Percentiles rank a stretch among this genome's conserved stretches.
These are phyloP conservation scores for Pseudovirgaria hyperparasitica DNA, from an alignment of 2,329 filamentous ascomycete species.

Conservation along the genomic window DNA sequence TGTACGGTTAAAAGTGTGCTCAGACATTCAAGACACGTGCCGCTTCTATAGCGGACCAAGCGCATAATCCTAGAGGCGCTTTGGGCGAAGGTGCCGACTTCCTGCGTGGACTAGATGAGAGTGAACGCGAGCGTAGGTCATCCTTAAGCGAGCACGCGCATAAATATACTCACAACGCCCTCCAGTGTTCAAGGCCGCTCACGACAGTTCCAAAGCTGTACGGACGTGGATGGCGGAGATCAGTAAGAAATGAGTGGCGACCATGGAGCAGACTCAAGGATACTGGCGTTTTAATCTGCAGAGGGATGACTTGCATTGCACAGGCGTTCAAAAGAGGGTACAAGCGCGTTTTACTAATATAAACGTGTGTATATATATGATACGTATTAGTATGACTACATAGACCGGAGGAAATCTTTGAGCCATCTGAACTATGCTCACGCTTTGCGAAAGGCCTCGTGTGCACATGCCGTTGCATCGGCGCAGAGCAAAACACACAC, in stretches of 20 bases:
- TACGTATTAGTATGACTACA: too few species aligned
- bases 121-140: slow-evolving; percentile 54
- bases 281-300: too few species aligned
- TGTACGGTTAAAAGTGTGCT: background rate
- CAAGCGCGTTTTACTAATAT: too few species aligned
- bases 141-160: background rate
- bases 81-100: slow-evolving; percentile 62
- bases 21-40: slow-evolving; percentile 72
- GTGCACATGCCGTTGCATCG: too few species aligned
- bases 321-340: too few species aligned
- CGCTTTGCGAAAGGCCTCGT: too few species aligned
- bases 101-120: slow-evolving; percentile 76
- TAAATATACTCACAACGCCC: slow-evolving; percentile 2
- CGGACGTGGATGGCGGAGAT: slow-evolving; percentile 31
- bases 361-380: too few species aligned
- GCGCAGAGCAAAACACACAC: too few species aligned
- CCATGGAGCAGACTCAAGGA: too few species aligned
- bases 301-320: too few species aligned
- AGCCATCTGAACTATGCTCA: too few species aligned
- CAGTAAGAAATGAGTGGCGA: slow-evolving; percentile 21
- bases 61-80: slow-evolving; percentile 67
- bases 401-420: too few species aligned
- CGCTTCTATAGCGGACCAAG: slow-evolving; percentile 74
- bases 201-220: slow-evolving; percentile 34
- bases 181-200: slow-evolving; percentile 34